phyloP scores from a whole-genome alignment of 1,139 yeast genomes.

The Suhomyces chickasaworum region DNA sequence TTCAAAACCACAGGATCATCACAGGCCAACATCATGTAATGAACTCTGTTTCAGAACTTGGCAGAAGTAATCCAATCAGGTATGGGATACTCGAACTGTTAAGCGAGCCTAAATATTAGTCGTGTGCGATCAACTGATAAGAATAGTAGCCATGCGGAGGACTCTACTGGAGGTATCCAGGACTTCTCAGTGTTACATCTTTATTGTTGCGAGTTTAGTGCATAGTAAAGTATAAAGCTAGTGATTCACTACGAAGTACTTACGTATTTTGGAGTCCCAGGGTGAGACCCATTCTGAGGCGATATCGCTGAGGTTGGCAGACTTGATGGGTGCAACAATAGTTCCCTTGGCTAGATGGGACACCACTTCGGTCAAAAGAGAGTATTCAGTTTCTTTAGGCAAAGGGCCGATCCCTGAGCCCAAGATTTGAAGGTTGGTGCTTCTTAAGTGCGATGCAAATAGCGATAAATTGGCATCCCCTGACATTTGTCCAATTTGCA shows the following conservation, averaged over 20 bases:
- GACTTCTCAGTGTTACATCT: background rate
- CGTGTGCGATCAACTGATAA: conserved; percentile 17
- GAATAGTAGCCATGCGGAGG: background rate
- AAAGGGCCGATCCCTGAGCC: conserved; percentile 29
- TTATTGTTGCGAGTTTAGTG: background rate
- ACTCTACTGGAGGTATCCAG: too few species aligned
- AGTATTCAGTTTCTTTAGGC: conserved; percentile 4
- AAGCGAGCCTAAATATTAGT: background rate
- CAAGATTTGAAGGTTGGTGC: conserved; percentile 21
- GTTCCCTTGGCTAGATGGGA: conserved; percentile 13
- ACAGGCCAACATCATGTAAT: conserved; percentile 2
- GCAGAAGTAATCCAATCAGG: background rate
- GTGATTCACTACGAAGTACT: conserved; percentile 13
- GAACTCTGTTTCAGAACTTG: background rate
- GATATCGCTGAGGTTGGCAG: conserved; percentile 14
- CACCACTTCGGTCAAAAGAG: conserved; percentile 10
- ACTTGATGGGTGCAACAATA: conserved; percentile 8
- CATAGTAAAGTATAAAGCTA: background rate
- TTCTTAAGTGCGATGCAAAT: conserved; percentile 19
- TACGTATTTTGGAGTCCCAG: conserved; percentile 11
- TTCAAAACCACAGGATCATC: conserved; percentile 34
- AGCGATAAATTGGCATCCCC: conserved; percentile 14
- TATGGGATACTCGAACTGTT: background rate
- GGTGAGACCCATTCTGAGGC: conserved; percentile 12
- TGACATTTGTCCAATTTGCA: conserved; percentile 24